These are phyloP conservation scores for Pisolithus orientalis DNA, from an alignment of 768 basidiomycete species.

Conservation along the genomic window DNA sequence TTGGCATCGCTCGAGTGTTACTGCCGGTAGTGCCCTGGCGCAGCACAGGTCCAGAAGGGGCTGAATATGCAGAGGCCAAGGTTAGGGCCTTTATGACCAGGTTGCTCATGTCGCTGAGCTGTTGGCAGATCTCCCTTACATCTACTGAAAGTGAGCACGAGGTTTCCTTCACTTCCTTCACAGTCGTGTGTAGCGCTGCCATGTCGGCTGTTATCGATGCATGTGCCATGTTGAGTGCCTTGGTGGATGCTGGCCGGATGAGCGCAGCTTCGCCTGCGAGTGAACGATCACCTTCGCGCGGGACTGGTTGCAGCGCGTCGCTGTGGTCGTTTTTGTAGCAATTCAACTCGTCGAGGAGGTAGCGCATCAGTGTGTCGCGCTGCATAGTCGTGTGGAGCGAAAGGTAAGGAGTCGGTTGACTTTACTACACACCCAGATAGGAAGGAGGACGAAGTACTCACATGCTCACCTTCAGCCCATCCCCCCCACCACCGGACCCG, in stretches of 20 bases:
- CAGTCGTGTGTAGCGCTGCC: neutral
- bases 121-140: neutral
- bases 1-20: no score
- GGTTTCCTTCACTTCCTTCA: neutral
- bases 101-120: neutral
- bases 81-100: neutral
- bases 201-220: neutral
- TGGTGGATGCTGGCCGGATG: neutral
- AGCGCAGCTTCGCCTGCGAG: neutral
- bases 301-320: conserved; percentile 5
- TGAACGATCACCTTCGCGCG: neutral
- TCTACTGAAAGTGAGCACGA: neutral
- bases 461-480: conserved; percentile 34
- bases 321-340: conserved; percentile 20
- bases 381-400: neutral
- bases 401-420: neutral
- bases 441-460: conserved; percentile 14
- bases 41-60: no score
- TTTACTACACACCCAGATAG: neutral
- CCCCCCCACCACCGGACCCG: conserved; percentile 38
- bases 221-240: neutral
- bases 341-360: conserved; percentile 25
- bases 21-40: no score
- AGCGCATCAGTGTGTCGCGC: conserved; percentile 8
- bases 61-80: no score